These are phyloP conservation scores for Biscogniauxia sp. DNA, from an alignment of 2,329 filamentous ascomycete genomes.

Conservation along the genomic window DNA sequence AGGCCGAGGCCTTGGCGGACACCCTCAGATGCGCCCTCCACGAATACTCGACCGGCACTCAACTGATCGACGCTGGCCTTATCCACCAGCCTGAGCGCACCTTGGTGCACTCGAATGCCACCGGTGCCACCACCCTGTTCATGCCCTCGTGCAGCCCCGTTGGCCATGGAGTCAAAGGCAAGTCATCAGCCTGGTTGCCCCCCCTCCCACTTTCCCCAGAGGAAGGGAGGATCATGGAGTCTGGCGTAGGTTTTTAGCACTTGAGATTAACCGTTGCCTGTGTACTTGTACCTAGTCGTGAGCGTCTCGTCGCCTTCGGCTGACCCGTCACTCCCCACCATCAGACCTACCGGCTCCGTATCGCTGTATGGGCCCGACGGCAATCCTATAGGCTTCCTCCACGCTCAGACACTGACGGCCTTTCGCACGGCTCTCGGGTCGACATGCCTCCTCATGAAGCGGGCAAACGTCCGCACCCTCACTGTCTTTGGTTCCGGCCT, in stretches of 20 bases:
- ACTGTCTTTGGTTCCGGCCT: constrained; percentile 85
- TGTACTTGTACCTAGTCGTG: no score
- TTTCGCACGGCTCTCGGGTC: constrained; percentile 77
- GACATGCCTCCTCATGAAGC: constrained; percentile 62
- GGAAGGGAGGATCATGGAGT: no score
- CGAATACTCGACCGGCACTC: constrained; percentile 59
- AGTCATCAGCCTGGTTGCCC: constrained; percentile 5
- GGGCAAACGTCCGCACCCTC: constrained; percentile 69
- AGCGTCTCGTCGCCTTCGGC: constrained; percentile 51
- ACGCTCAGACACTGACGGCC: constrained; percentile 72
- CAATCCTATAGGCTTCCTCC: constrained; percentile 63
- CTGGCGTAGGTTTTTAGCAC: neutral
- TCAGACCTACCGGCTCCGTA: constrained; percentile 62
- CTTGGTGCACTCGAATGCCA: constrained; percentile 45
- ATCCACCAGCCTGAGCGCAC: constrained; percentile 57
- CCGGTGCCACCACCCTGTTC: constrained; percentile 63
- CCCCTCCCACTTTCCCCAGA: no score
- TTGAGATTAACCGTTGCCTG: constrained; percentile 7
- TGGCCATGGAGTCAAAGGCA: constrained; percentile 68
- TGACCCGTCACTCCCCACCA: constrained; percentile 32
- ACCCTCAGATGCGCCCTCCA: constrained; percentile 53
- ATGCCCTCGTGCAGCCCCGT: constrained; percentile 67
- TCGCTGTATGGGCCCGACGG: constrained; percentile 66
- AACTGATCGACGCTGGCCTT: constrained; percentile 40
- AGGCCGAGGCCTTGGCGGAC: constrained; percentile 52